Conservation (phyloP, 2,329 filamentous ascomycete genomes). For the Aspergillus proliferans region DNA sequence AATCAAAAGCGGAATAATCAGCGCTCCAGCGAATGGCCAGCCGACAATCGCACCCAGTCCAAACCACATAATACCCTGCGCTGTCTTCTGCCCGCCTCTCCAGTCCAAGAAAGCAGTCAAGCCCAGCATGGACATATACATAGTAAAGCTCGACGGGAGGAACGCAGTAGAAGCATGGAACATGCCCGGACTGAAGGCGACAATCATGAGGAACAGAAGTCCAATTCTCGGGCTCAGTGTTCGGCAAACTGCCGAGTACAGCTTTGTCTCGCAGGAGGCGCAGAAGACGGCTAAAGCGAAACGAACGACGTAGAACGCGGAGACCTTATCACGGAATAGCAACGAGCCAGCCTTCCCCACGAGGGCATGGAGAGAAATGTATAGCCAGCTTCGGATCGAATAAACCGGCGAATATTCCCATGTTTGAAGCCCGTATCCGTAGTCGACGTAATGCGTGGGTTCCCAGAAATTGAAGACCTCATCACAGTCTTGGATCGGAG, state of each 20-base stretch:
- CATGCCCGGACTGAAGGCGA: conserved; percentile 78
- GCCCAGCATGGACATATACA: conserved; percentile 87
- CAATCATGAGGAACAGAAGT: conserved; percentile 72
- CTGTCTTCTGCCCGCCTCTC: conserved; percentile 70
- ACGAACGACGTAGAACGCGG: conserved; percentile 83
- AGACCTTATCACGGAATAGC: conserved; percentile 40
- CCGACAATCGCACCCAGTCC: conserved; percentile 77
- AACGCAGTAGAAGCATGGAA: conserved; percentile 86
- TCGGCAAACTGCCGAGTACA: conserved; percentile 71
- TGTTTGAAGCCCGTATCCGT: conserved; percentile 89
- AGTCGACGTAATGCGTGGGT: conserved; percentile 85
- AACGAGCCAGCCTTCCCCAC: conserved; percentile 62
- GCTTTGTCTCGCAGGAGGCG: conserved; percentile 71
- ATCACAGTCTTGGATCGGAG: conserved; percentile 95
- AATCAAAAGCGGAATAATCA: conserved; percentile 71
- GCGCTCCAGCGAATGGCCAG: conserved; percentile 87
- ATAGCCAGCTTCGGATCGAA: conserved; percentile 92
- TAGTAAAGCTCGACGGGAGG: conserved; percentile 90
- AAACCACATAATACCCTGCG: conserved; percentile 84
- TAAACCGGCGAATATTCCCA: conserved; percentile 98
- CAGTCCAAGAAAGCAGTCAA: conserved; percentile 87
- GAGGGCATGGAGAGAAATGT: conserved; percentile 71
- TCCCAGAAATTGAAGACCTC: conserved; percentile 99
- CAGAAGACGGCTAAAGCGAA: conserved; percentile 68
- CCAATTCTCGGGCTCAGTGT: conserved; percentile 78